Percentiles rank a stretch among this genome's conserved stretches.
phyloP scores from a whole-genome alignment of 1,284 basidiomycete genomes.

The Malassezia dermatis region DNA sequence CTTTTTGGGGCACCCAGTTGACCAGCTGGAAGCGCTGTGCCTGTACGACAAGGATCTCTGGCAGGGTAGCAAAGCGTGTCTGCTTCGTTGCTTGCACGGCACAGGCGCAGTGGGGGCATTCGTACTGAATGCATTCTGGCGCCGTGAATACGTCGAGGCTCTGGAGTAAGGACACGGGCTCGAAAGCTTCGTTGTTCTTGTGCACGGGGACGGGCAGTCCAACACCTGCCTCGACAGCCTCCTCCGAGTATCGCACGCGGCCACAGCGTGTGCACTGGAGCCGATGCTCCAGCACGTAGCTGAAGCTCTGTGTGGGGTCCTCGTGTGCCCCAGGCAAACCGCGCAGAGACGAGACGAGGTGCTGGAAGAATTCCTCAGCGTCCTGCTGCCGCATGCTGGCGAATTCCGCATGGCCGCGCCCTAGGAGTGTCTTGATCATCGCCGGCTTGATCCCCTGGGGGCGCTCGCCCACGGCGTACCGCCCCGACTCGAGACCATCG shows the following conservation, averaged over 20 bases:
- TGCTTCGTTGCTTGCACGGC: conserved; percentile 61
- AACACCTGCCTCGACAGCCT: conserved; percentile 62
- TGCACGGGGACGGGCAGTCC: conserved; percentile 63
- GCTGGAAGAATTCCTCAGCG: conserved; percentile 83
- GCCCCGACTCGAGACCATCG: conserved; percentile 82
- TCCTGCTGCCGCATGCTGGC: conserved; percentile 95
- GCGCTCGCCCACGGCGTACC: conserved; percentile 62
- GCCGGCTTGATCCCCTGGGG: conserved; percentile 66
- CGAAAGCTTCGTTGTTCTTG: conserved; percentile 51
- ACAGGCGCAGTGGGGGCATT: conserved; percentile 57
- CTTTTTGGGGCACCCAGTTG: conserved; percentile 92
- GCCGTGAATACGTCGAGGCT: conserved; percentile 63
- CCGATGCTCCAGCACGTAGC: conserved; percentile 62
- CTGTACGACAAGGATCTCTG: conserved; percentile 76
- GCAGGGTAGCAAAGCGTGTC: conserved; percentile 72
- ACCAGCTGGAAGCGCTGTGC: conserved; percentile 90
- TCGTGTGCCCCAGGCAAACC: conserved; percentile 39
- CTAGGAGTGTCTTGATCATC: conserved; percentile 79
- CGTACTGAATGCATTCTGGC: conserved; percentile 63
- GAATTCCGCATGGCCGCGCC: conserved; percentile 87
- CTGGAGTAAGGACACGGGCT: conserved; percentile 59
- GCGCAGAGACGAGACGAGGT: conserved; percentile 64
- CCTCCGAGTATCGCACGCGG: conserved; percentile 77
- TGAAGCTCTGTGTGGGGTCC: conserved; percentile 63
- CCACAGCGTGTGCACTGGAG: conserved; percentile 62